These are phyloP conservation scores for Xylaria longipes DNA, from an alignment of 495 filamentous ascomycete species.

Conservation along the genomic window DNA sequence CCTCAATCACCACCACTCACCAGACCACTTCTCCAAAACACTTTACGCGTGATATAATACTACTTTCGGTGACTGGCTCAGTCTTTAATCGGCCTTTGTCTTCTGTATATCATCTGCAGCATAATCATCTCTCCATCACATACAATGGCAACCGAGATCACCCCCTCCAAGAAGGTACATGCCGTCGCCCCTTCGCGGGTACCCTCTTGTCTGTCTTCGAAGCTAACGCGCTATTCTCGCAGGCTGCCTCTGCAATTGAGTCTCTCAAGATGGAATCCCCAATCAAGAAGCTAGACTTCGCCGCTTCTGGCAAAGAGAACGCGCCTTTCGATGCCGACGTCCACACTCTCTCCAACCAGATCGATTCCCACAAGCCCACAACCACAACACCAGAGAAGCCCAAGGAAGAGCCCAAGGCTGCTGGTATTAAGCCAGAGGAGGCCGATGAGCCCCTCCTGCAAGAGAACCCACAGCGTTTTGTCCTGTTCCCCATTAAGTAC, in stretches of 20 bases:
- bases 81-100: constrained; percentile 16
- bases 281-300: constrained; percentile 85
- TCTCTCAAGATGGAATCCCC: constrained; percentile 94
- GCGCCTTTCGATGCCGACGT: constrained; percentile 63
- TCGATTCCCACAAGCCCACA: constrained; percentile 55
- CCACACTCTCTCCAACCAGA: constrained; percentile 61
- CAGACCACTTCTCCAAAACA: constrained; percentile 17
- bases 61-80: constrained; percentile 24
- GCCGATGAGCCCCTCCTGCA: constrained; percentile 88
- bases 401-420: constrained; percentile 54
- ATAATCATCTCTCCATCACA: constrained; percentile 16
- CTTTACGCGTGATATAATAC: constrained; percentile 22
- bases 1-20: constrained; percentile 30
- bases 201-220: constrained; percentile 18
- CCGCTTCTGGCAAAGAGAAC: constrained; percentile 80
- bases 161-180: constrained; percentile 86
- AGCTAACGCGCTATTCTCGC: constrained; percentile 47
- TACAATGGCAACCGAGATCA: constrained; percentile 74
- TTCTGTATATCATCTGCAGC: constrained; percentile 13
- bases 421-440: constrained; percentile 72
- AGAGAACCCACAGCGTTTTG: constrained; percentile 96
- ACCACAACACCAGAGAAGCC: constrained; percentile 45
- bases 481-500: constrained; percentile 98
- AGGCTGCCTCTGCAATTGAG: constrained; percentile 87
- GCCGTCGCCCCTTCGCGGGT: constrained; percentile 10